These are phyloP conservation scores for Taiwanofungus camphoratus DNA, from an alignment of 1,284 basidiomycete species.

Conservation along the genomic window DNA sequence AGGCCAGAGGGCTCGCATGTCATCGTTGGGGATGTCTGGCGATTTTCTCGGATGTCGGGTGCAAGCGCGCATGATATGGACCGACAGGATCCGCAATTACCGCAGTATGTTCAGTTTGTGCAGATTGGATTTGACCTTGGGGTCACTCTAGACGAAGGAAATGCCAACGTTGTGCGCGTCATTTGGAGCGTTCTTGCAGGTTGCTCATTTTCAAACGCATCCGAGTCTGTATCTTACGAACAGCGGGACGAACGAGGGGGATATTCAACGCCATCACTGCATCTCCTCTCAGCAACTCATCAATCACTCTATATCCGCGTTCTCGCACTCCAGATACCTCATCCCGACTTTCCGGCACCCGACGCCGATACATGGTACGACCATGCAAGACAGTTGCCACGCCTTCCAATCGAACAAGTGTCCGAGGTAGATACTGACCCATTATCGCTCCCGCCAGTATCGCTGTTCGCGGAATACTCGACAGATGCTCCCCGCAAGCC, in stretches of 20 bases:
- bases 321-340: neutral
- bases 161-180: neutral
- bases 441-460: no score
- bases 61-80: neutral
- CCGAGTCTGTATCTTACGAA: neutral
- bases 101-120: constrained; percentile 15
- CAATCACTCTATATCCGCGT: neutral
- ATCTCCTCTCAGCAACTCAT: neutral
- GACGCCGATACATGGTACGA: constrained; percentile 1
- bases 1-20: constrained; percentile 8
- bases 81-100: constrained; percentile 6
- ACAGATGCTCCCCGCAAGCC: no score
- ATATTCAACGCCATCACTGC: neutral
- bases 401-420: neutral
- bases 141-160: neutral
- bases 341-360: constrained; percentile 2
- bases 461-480: no score
- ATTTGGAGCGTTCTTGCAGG: neutral
- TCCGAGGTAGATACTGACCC: neutral
- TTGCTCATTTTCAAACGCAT: neutral
- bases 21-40: constrained; percentile 22
- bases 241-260: neutral
- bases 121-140: constrained; percentile 14
- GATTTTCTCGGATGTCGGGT: constrained; percentile 6
- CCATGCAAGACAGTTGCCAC: neutral